Base-by-base conservation (phyloP, 116 monocot species). In the Zostera marina region DNA sequence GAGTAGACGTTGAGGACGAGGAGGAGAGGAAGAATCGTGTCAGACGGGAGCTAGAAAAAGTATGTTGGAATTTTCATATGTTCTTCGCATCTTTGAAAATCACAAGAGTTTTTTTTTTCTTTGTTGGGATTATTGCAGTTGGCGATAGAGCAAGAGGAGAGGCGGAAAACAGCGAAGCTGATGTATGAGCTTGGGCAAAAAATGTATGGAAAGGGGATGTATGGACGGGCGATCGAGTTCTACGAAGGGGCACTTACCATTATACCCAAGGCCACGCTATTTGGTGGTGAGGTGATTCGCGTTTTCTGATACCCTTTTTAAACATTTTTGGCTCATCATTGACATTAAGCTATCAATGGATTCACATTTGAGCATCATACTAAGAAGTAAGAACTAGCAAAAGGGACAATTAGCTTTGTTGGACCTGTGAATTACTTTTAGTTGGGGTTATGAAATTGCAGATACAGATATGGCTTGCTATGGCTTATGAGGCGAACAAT, bases 391-490 rank as follows among this genome's bases (percentile, higher is more conserved):
- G n/a, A n/a, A n/a, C n/a, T n/a, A n/a, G n/a, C n/a, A n/a, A n/a
- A n/a, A n/a, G n/a, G n/a, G n/a, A n/a, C n/a, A n/a, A n/a, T n/a
- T 0, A 15, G 16, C 7, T 9, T 52, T 11, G 32, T 54, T 10
- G 5, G 26, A 20, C 14, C 32, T 54, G n/a, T 24, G 4, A n/a
- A 45, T 16, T 7, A 13, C n/a, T 7, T 56, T 38, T n/a, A 38
- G 23, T 8, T 56, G 26, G 11, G 15, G n/a, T 15, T 59, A 11
- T 22, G 19, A 21, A 44, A 43, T 9, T 52, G 24, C 72, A 94
- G 94, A 82, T 94, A 62, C 94, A 94, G 68, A 94, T 94, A 59
- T 94, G 94, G 94, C 84, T 94, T 53, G 94, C 94, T 1, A 94
- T 94, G 94, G 94, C 94, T 23, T 94, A 88, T 60, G 94, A 94